These are phyloP conservation scores for Abrus precatorius DNA, from an alignment of 306 rosid genomes.

Conservation along the genomic window DNA sequence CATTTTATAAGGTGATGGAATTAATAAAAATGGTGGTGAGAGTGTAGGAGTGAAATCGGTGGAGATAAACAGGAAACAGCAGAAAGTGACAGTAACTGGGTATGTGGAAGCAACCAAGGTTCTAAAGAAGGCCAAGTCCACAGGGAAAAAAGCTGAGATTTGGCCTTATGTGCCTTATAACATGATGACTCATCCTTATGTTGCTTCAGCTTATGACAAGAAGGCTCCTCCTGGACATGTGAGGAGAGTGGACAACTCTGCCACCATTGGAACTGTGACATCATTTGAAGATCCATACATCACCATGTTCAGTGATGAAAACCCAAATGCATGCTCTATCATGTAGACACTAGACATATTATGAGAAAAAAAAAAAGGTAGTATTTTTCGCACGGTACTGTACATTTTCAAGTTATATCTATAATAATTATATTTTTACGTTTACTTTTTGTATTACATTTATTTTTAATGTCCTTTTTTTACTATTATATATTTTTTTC, in stretches of 20 bases:
- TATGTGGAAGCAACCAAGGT: constrained; percentile 84
- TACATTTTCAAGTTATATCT: constrained; percentile 36
- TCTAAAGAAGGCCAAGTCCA: constrained; percentile 83
- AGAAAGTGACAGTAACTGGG: constrained; percentile 87
- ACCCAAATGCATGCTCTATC: constrained; percentile 89
- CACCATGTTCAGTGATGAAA: constrained; percentile 91
- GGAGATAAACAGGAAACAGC: constrained; percentile 89
- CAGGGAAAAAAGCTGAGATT: constrained; percentile 84
- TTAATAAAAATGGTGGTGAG: neutral
- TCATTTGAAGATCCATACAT: constrained; percentile 73
- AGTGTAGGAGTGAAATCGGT: constrained; percentile 82
- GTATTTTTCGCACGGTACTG: constrained; percentile 3
- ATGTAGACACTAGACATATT: constrained; percentile 54
- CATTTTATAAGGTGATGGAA: constrained; percentile 6
- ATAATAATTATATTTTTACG: too few species aligned
- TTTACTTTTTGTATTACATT: too few species aligned
- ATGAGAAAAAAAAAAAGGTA: neutral
- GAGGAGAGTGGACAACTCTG: constrained; percentile 68
- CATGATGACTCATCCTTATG: constrained; percentile 76
- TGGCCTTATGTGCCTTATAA: constrained; percentile 94
- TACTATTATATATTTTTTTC: too few species aligned
- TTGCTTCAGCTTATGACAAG: constrained; percentile 81
- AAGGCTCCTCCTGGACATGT: constrained; percentile 95
- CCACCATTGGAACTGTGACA: constrained; percentile 53
- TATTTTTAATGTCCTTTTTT: too few species aligned